Evolutionary conservation across 495 filamentous ascomycete genomes (phyloP).

Genomic region (Penicillium verhagenii): DNA sequence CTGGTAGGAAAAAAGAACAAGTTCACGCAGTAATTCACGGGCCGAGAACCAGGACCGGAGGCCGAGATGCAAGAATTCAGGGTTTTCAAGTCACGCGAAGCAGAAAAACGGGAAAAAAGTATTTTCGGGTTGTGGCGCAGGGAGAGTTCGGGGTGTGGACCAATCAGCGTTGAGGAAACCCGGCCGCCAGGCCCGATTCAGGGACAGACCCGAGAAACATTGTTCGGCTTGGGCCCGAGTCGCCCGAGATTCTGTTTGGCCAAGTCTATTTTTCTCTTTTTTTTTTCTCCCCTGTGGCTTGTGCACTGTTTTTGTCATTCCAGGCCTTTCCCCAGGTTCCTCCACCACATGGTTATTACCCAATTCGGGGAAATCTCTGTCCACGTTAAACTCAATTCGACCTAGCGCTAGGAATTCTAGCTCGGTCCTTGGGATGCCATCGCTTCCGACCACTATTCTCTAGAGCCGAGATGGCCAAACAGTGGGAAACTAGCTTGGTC

Average conservation of each 20-base stretch:
- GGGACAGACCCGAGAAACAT: no score
- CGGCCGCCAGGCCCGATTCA: not conserved
- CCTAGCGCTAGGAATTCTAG: not conserved
- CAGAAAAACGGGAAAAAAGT: not conserved
- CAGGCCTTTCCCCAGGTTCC: constrained; percentile 2
- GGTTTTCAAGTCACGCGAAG: not conserved
- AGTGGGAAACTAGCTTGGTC: not conserved
- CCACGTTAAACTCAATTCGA: not conserved
- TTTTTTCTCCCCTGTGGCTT: no score
- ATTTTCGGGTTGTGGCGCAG: constrained; percentile 4
- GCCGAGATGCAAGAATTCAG: not conserved
- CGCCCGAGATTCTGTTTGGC: constrained; percentile 8
- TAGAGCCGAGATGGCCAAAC: not conserved
- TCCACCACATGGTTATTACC: not conserved
- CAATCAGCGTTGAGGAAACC: not conserved
- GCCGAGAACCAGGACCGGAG: not conserved
- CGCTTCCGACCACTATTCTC: not conserved
- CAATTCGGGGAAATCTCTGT: not conserved
- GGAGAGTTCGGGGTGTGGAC: not conserved
- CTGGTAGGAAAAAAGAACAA: not conserved
- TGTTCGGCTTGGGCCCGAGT: no score
- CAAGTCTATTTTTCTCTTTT: not conserved
- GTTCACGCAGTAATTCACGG: not conserved
- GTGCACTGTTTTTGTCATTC: not conserved
- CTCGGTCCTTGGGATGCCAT: not conserved